A percentile compares a stretch with the other conserved stretches of the same genome.
phyloP scores from a whole-genome alignment of 768 basidiomycete genomes.

The Tricholoma flavovirens region DNA sequence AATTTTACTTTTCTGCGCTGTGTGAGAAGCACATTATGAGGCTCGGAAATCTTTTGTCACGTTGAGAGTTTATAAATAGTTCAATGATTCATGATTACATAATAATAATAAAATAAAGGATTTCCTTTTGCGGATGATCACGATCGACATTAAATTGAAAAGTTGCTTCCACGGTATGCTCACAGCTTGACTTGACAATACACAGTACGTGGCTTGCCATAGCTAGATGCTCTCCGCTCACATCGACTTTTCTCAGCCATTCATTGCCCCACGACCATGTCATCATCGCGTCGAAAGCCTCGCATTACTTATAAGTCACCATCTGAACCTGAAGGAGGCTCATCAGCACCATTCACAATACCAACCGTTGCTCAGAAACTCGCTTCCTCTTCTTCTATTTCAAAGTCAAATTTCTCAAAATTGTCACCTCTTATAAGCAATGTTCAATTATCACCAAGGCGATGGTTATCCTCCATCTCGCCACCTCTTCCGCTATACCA shows the following conservation, averaged over 20 bases:
- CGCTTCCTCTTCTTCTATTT: conserved; percentile 8
- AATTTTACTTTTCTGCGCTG: conserved; percentile 91
- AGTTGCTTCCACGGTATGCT: too few species aligned
- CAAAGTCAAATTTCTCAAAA: conserved; percentile 5
- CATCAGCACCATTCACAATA: conserved; percentile 9
- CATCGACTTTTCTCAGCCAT: not conserved
- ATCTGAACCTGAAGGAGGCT: conserved; percentile 27
- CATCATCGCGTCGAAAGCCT: conserved; percentile 50
- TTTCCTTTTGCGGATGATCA: conserved; percentile 13
- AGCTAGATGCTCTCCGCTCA: not conserved
- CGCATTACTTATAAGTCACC: conserved; percentile 55
- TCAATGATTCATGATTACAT: too few species aligned
- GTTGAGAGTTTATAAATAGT: conserved; percentile 2
- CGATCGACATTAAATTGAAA: not conserved
- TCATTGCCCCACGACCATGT: conserved; percentile 4
- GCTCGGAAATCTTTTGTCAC: conserved; percentile 30
- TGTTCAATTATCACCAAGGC: conserved; percentile 3
- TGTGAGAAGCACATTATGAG: conserved; percentile 59
- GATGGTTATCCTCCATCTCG: conserved; percentile 22
- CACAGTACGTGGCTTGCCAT: not conserved
- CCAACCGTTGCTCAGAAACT: conserved; percentile 2
- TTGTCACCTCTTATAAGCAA: not conserved
- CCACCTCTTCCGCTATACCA: conserved; percentile 62
- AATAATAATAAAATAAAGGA: not conserved
- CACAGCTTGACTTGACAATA: too few species aligned